Base-by-base conservation (phyloP, 208 protist species). In the Herpetomonas samuelpessoai region DNA sequence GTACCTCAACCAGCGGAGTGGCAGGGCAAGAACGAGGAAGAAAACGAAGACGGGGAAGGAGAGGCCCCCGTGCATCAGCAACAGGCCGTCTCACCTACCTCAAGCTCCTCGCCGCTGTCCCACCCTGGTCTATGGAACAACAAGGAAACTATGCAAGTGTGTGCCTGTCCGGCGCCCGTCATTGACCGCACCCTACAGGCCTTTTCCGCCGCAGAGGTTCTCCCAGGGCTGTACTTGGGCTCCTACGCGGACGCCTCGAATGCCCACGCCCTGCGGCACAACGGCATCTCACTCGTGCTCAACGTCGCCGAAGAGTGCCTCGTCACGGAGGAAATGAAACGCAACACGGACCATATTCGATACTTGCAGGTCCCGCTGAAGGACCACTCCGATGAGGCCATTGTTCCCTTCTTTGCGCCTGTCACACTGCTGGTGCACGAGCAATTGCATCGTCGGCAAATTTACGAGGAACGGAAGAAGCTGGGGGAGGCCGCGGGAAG, bases 341-440 rank as follows among this genome's bases (percentile, higher is more conserved):
- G 61, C 54, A 86, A 89, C 49, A 6, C 38, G 16, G 45, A 77
- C 41, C 62, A 81, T 46, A 68, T 93, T 14, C 78, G 71, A 18
- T 82, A 79, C 71, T 25, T 79, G 19, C 74, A 86, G 30, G 74
- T 75, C 47, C 73, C 67, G 0, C 62, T 93, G 27, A 69, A 75
- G 18, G 87, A 93, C 55, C 77, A 91, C 68, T 88, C 81, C 16
- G 87, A 93, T 62, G 81, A 86, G 31, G 57, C 48, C 49, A 85
- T 91, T 54, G 30, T 68, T 7, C 67, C 64, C 0, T 79, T 77
- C 55, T 85, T 93, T 56, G n/a, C 62, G 0, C 72, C 83, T 1
- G 55, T 93, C n/a, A 70, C 82, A 14, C 62, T 58, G 6, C 58
- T 93, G 51, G 90, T 93, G 35, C 86, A 90, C 58, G 68, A 71